Conservation (phyloP, 169 alveolate species). For the Ichthyophthirius multifiliis region DNA sequence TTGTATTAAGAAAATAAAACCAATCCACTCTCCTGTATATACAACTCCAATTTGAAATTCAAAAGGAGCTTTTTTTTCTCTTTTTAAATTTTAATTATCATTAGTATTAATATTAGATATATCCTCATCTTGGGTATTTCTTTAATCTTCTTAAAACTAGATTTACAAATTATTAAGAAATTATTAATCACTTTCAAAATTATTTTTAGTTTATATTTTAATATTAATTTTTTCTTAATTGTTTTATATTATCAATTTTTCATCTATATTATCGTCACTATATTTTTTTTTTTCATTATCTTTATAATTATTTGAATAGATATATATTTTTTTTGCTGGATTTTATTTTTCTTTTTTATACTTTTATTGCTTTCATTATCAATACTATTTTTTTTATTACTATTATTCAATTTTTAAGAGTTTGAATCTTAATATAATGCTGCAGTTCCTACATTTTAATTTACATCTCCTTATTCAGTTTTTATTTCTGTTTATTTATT, state of each 20-base stretch:
- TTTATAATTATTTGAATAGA: neutral
- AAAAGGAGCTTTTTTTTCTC: conserved; percentile 48
- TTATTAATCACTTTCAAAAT: neutral
- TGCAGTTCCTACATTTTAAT: neutral
- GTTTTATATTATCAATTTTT: neutral
- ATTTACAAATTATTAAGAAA: no score
- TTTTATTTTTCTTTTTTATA: neutral
- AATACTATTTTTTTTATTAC: neutral
- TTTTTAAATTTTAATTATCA: neutral
- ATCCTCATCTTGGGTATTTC: no score
- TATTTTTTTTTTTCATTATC: neutral
- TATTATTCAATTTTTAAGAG: no score
- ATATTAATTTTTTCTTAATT: neutral
- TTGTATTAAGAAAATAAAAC: conserved; percentile 64
- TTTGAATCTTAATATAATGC: neutral
- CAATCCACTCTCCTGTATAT: conserved; percentile 70
- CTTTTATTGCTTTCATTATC: neutral
- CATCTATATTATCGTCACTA: neutral
- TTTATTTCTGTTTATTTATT: neutral
- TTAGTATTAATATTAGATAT: no score
- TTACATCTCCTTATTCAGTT: neutral
- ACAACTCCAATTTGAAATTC: conserved; percentile 67
- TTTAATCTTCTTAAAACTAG: no score
- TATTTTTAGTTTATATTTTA: neutral
- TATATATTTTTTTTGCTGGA: neutral